Base-by-base conservation (phyloP, 2,329 filamentous ascomycete genomes). In the Aureobasidium leucospermi region DNA sequence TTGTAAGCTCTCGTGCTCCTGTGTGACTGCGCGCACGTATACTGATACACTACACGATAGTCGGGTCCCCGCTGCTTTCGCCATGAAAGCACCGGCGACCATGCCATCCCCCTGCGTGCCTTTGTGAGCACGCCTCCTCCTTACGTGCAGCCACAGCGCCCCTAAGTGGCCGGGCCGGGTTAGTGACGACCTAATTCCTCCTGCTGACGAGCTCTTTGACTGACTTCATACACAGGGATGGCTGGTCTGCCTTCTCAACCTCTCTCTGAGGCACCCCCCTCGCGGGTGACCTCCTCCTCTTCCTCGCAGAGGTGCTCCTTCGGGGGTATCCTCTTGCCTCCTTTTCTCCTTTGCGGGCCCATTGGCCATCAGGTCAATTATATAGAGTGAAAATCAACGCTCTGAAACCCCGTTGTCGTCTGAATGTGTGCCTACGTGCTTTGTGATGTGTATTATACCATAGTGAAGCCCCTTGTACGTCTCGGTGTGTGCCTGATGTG, bases 61-160 rank as follows among this genome's bases (percentile, higher is more conserved):
- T 23, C 23, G 23, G 48, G 48, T 19, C 48, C 48, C 4, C 19
- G 36, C 13, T 16, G 23, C 23, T 52, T 52, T 8, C 38, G 19
- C 9, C 48, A 52, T 36, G 6, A 29, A 15, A 31, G 10, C 19
- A 41, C 48, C 6, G 48, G 48, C 4, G 36, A 52, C 19, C 48
- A 31, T 2, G 11, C 38, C 19, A 29, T 52, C 13, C 48, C 48
- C 7, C 19, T 52, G 48, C 48, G 48, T n/a, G 19, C 48, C 19
- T 52, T 39, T 16, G 48, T 52, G 34, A 52, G 48, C 48, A 52
- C 48, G 19, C 48, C 36, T 13, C 48, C 48, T 1, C 48, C 48
- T 3, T 52, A 52, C 34, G 48, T 52, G 19, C 48, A 52, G 48
- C 48, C 48, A 19, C 34, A 39, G 36, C 48, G 48, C 48, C 48